These are phyloP conservation scores for Starmerella khaoyaiensis DNA, from an alignment of 805 yeast species.

Conservation along the genomic window DNA sequence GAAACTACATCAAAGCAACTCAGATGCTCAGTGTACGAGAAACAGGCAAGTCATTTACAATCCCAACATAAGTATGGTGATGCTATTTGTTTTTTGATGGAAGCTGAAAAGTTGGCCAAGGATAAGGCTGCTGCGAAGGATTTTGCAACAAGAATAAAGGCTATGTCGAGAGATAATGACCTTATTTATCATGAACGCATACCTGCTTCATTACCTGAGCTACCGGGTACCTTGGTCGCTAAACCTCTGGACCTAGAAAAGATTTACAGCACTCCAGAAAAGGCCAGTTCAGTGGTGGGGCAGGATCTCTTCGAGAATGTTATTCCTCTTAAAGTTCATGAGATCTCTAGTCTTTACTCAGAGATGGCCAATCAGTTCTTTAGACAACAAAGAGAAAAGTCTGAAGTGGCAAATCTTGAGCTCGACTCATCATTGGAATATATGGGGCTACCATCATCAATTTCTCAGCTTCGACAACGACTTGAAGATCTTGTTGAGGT, in stretches of 20 bases:
- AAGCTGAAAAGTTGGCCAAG: conserved; percentile 29
- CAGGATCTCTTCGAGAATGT: conserved; percentile 60
- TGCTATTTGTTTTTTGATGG: conserved; percentile 51
- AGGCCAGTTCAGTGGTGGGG: conserved; percentile 32
- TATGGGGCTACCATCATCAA: conserved; percentile 47
- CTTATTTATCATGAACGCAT: conserved; percentile 70
- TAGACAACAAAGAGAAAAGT: conserved; percentile 58
- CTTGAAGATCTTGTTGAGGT: conserved; percentile 15
- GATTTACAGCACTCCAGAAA: conserved; percentile 29
- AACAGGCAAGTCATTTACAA: conserved; percentile 45
- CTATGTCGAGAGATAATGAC: conserved; percentile 70
- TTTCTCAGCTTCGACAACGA: conserved; percentile 20
- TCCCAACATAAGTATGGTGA: conserved; percentile 53
- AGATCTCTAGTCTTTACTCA: conserved; percentile 72
- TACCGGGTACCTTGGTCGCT: conserved; percentile 58
- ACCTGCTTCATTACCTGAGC: conserved; percentile 53
- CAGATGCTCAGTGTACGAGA: conserved; percentile 44
- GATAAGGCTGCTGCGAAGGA: conserved; percentile 22
- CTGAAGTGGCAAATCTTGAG: conserved; percentile 70
- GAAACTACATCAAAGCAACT: conserved; percentile 43
- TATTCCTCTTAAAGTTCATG: conserved; percentile 77
- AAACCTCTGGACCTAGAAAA: conserved; percentile 40
- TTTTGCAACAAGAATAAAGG: conserved; percentile 17
- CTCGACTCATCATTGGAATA: conserved; percentile 67
- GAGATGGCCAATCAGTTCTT: conserved; percentile 74